Evolutionary conservation across 495 filamentous ascomycete species (phyloP).

Genomic region (Monascus purpureus): DNA sequence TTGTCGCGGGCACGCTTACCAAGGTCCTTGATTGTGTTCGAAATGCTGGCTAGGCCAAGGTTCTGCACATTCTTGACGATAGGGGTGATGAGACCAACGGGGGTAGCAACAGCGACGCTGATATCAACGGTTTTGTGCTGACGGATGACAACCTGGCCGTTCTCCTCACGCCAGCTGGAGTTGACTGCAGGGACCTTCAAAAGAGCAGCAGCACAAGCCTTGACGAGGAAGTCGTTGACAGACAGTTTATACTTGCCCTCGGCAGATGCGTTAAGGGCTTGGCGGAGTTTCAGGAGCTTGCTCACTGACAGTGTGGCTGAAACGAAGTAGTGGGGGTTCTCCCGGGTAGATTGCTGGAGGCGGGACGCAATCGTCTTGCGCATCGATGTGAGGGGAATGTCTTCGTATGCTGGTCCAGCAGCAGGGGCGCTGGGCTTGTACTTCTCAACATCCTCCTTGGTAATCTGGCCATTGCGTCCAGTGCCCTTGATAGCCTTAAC

Average conservation of each 20-base stretch:
- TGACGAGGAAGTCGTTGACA: conserved; percentile 98
- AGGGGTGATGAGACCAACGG: conserved; percentile 89
- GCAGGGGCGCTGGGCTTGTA: conserved; percentile 39
- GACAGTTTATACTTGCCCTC: conserved; percentile 97
- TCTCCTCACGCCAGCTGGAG: conserved; percentile 75
- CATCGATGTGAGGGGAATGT: conserved; percentile 79
- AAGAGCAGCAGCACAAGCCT: conserved; percentile 77
- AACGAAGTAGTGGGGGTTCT: conserved; percentile 99
- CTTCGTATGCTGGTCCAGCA: conserved; percentile 58
- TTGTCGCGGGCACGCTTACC: conserved; percentile 90
- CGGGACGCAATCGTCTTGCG: conserved; percentile 94
- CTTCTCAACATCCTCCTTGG: conserved; percentile 88
- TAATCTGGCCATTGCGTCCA: conserved; percentile 75
- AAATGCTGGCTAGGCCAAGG: conserved; percentile 78
- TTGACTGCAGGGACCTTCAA: conserved; percentile 93
- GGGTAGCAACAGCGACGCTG: conserved; percentile 86
- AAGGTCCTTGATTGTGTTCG: conserved; percentile 78
- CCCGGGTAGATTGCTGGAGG: conserved; percentile 72
- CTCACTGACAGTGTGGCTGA: conserved; percentile 71
- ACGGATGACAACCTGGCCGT: conserved; percentile 67
- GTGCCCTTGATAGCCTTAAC: conserved; percentile 75
- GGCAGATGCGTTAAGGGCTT: conserved; percentile 75
- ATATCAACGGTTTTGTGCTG: conserved; percentile 88
- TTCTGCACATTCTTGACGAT: conserved; percentile 80
- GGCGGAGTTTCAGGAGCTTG: conserved; percentile 91